Percentiles rank a stretch among this genome's conserved stretches.
phyloP scores from a whole-genome alignment of 306 rosid species.

The Vicia faba region DNA sequence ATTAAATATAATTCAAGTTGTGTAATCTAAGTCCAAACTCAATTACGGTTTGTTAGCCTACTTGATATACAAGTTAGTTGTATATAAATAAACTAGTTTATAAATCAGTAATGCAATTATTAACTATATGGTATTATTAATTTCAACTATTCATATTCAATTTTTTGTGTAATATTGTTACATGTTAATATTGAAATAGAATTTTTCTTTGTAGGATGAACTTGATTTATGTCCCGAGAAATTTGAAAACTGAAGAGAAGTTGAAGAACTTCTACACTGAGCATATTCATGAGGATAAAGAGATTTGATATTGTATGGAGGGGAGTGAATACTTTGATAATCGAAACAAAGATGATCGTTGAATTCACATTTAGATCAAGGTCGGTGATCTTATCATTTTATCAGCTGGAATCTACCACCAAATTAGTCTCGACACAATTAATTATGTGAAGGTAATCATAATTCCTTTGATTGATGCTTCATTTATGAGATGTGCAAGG shows the following conservation, averaged over 20 bases:
- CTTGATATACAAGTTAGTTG: no score
- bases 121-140: constrained; percentile 65
- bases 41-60: no score
- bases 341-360: constrained; percentile 70
- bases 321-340: constrained; percentile 91
- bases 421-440: constrained; percentile 78
- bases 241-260: constrained; percentile 71
- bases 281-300: constrained; percentile 94
- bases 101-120: no score
- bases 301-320: constrained; percentile 83
- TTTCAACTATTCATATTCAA: neutral
- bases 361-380: constrained; percentile 87
- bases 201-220: constrained; percentile 58
- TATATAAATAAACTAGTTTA: no score
- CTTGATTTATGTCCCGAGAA: constrained; percentile 82
- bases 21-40: no score
- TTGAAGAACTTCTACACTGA: constrained; percentile 88
- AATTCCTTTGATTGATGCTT: no score
- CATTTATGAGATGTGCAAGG: no score
- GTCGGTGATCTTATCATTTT: constrained; percentile 88
- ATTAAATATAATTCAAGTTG: no score
- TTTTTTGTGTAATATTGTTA: neutral
- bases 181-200: neutral
- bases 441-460: constrained; percentile 70
- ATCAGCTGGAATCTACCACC: constrained; percentile 93